Percentiles rank a stretch among this genome's conserved stretches.
Evolutionary conservation across 345 rosid genomes (phyloP).

Genomic region (Cardamine occulta): DNA sequence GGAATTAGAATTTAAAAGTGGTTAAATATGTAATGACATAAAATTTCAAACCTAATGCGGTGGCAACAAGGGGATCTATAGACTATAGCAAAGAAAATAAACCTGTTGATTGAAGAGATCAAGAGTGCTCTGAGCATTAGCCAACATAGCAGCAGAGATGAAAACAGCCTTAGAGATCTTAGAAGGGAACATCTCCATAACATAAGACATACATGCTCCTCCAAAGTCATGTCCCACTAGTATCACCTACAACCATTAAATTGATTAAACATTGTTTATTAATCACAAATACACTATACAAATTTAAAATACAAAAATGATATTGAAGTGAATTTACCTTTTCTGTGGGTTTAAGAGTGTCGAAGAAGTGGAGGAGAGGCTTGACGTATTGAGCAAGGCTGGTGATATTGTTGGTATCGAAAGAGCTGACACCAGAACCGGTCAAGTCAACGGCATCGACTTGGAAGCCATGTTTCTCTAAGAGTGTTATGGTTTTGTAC

Average conservation of each 20-base stretch:
- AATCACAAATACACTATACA: not conserved
- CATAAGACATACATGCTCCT: constrained; percentile 85
- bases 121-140: constrained; percentile 73
- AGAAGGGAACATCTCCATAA: constrained; percentile 81
- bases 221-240: constrained; percentile 98
- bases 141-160: constrained; percentile 88
- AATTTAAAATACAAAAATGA: not conserved
- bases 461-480: constrained; percentile 58
- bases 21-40: not conserved
- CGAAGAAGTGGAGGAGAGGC: constrained; percentile 80
- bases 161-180: constrained; percentile 82
- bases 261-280: not conserved
- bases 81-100: not conserved
- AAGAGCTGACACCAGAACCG: constrained; percentile 62
- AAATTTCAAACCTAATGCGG: not conserved
- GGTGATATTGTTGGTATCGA: constrained; percentile 63
- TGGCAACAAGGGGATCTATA: not conserved
- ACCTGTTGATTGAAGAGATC: constrained; percentile 84
- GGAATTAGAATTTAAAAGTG: not conserved
- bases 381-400: constrained; percentile 84
- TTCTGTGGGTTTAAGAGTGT: constrained; percentile 68
- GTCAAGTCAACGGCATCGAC: constrained; percentile 70
- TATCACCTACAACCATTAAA: constrained; percentile 60
- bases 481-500: constrained; percentile 75
- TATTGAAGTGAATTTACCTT: constrained; percentile 53